Evolutionary conservation across 257 asterid genomes (phyloP).

Genomic region (Thymus quinquecostatus): DNA sequence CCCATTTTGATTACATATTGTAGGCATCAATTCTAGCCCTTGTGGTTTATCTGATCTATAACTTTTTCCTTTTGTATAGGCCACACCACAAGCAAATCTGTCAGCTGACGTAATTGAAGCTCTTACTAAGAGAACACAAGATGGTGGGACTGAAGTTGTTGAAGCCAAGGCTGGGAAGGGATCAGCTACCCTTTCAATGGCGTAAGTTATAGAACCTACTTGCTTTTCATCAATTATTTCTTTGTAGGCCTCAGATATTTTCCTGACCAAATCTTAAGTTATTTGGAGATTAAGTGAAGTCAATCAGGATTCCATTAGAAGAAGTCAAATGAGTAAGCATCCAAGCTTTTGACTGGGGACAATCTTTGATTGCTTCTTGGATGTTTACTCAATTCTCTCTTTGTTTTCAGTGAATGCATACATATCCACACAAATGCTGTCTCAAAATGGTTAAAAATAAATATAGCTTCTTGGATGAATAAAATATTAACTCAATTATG

Average conservation of each 20-base stretch:
- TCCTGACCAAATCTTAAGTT: neutral
- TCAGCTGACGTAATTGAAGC: conserved; percentile 69
- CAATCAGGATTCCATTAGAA: neutral
- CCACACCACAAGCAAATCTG: conserved; percentile 78
- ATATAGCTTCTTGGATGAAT: too few relatives aligned
- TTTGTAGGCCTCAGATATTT: neutral
- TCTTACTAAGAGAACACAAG: conserved; percentile 94
- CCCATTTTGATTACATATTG: neutral
- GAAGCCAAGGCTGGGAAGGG: conserved; percentile 99
- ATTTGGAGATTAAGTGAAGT: too few relatives aligned
- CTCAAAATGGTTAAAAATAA: neutral
- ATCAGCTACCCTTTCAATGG: conserved; percentile 62
- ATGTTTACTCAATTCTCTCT: neutral
- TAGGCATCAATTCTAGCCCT: conserved; percentile 39
- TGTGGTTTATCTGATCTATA: conserved; percentile 21
- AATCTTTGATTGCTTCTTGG: neutral
- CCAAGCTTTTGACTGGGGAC: neutral
- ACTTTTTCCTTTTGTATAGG: conserved; percentile 41
- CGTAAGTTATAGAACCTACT: conserved; percentile 27
- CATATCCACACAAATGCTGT: too few relatives aligned
- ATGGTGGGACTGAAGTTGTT: conserved; percentile 98
- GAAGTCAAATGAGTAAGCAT: neutral
- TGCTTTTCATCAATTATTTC: neutral
- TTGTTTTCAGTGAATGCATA: neutral
- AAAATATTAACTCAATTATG: neutral